Base-by-base conservation (phyloP, 495 filamentous ascomycete genomes). In the Penicillium soppii region DNA sequence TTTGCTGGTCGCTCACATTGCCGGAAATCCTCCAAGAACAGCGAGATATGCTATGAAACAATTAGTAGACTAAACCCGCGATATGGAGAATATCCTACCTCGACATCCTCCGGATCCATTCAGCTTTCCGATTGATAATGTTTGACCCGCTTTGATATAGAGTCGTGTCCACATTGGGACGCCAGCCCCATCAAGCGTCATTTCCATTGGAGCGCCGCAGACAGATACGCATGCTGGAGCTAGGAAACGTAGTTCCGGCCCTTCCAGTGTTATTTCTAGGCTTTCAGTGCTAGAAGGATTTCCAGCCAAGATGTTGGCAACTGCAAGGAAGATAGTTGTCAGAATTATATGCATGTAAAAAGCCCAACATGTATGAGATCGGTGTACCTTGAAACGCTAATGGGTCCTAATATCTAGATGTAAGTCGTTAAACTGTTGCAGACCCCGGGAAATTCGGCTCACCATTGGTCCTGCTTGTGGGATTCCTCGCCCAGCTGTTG, bases 241-340 rank as follows among this genome's bases (percentile, higher is more conserved):
- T 15, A 76, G 52, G 38, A 87, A 85, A 0, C 66, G 66, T 5
- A 87, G 66, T 36, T 83, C 80, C 1, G 83, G 82, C 1, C 83
- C 83, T 19, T 65, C 72, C 5, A 84, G 52, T 2, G 83, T 87
- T 15, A 84, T 78, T 44, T 87, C 83, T 1, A 87, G 62, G 1
- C 69, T 73, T 62, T 83, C 83, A 12, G 58, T 70, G 16, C 74
- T 73, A 7, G 61, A 47, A 5, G 67, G 46, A 50, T 86, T 87
- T 0, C 80, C 82, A 19, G 81, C 81, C 12, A 87, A 71, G 26
- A 77, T 56, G 56, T 87, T 87, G 3, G 78, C 79, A 41, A 83
- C 72, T 53, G 29, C 23, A 27, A 26, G 3, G 13, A 43, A 43
- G 13, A 16, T 0, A 10, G n/a, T 25, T 21, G 25, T 44, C 42